Conservation (phyloP, 1,284 basidiomycete genomes). For the Sporisorium sorghi region DNA sequence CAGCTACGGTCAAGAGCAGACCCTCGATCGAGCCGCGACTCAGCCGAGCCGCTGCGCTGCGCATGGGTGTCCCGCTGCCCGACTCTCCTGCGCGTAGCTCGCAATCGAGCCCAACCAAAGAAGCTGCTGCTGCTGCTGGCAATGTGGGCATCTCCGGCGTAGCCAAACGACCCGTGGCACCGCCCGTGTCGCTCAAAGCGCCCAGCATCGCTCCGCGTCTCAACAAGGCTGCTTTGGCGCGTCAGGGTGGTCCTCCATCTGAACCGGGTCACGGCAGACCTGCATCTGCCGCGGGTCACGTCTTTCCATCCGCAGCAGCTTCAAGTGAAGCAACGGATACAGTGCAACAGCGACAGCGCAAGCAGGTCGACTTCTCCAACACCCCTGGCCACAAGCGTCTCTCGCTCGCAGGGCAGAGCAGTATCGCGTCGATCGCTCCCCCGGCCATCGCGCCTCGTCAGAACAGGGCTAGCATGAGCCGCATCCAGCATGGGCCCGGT, state of each 20-base stretch:
- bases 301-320: constrained; percentile 3
- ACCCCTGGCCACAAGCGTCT: constrained; percentile 54
- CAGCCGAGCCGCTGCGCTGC: constrained; percentile 77
- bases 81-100: constrained; percentile 12
- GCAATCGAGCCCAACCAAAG: neutral
- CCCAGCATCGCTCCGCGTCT: constrained; percentile 50
- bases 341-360: constrained; percentile 17
- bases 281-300: constrained; percentile 1
- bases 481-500: neutral
- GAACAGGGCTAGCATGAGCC: constrained; percentile 27
- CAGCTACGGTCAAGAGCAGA: constrained; percentile 61
- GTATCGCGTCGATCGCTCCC: constrained; percentile 16
- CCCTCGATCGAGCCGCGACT: constrained; percentile 82
- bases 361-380: constrained; percentile 49
- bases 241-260: constrained; percentile 22
- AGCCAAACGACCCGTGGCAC: constrained; percentile 22
- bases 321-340: neutral
- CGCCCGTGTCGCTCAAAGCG: constrained; percentile 36
- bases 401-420: neutral
- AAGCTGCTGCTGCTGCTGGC: neutral
- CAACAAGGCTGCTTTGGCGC: constrained; percentile 52
- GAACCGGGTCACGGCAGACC: neutral
- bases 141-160: constrained; percentile 27
- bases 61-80: constrained; percentile 18
- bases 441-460: constrained; percentile 14